Evolutionary conservation across 2,329 filamentous ascomycete genomes (phyloP), one percentile per base, ranked within the genome.

Genomic region (Elsinoe fawcettii): DNA sequence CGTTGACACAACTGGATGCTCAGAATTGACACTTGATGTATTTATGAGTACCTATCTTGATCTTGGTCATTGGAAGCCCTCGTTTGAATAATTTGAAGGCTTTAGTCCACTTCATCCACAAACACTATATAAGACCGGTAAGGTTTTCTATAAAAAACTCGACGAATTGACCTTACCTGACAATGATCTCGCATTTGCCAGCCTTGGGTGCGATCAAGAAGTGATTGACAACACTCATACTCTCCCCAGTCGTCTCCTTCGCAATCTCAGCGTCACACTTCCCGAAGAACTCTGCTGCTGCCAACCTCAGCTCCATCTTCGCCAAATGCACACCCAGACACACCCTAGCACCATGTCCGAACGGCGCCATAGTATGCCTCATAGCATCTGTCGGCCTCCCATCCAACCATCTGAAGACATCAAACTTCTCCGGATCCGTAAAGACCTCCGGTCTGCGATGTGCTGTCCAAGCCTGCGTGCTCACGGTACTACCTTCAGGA

Each of bases 241-340:
- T 61, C 51, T 63, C 60, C 4, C 51, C 47, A 3, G 65, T 68
- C 14, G 66, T 65, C 6, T 60, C 59, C 2, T 58, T 27, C 9
- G 63, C 63, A 11, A 67, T 25, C 18, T 56, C 55, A 3, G 63
- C 64, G 4, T 46, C 51, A 43, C 60, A 67, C 32, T 56, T 41
- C 6, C 63, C 56, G 51, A 69, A 67, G 60, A 68, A 70, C 41
- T 62, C 60, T 1, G 64, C 64, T 3, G 63, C 58, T 1, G 61
- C 64, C 2, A 66, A 57, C 14, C 66, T 58, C 34, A 70, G 47
- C 53, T 68, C 68, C 59, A 65, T 66, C 20, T 64, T 63, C 1
- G 67, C 68, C 2, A 70, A 61, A 47, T 69, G 66, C 3, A 65
- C 39, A 2, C 68, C 68, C n/a, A 68, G 51, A 57, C 68, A 69